Base-by-base conservation (phyloP, 176 grass and related monocot species). In the Cocos nucifera region DNA sequence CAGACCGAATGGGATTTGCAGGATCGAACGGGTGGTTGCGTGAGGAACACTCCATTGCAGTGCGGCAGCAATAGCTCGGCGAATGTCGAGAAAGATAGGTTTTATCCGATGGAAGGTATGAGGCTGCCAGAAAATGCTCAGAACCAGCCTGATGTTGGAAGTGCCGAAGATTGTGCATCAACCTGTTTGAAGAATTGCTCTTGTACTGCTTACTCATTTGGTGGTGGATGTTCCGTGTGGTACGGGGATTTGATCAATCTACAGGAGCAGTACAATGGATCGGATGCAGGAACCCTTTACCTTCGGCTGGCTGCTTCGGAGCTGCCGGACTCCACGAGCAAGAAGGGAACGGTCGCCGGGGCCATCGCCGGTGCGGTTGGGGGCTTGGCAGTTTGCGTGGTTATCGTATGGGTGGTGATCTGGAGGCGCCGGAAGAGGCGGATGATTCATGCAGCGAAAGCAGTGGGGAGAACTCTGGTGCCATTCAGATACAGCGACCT, bases 11-110 rank as follows among this genome's bases (percentile, higher is more conserved):
- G 72, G 71, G 60, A 79, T 15, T 77, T 90, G 50, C 53, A 52
- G 32, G 83, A 87, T 74, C 73, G 61, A 55, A 78, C 51, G 17
- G 69, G 61, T 18, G 86, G 91, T n/a, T 90, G 91, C 56, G 67
- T 61, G 71, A 81, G 91, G 39, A 87, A 78, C 8, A 57, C 54
- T 48, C 65, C 67, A 27, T 50, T 95, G 63, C 77, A 75, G 66
- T 95, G 91, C 30, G 63, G 78, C 44, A 77, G 17, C 48, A 82
- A 73, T 56, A 63, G 63, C 12, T 72, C 23, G 24, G 69, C 54
- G 48, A 58, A 71, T 15, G 54, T 22, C 21, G 50, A 74, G 26
- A 39, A 50, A 17, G 91, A 95, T 80, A 83, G 76, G 54, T 95
- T 95, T 62, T 84, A 76, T 35, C 2, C 56, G 4, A 79, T 90